phyloP scores from a whole-genome alignment of 2,329 filamentous ascomycete species.

The Zelopaecilomyces penicillatus region DNA sequence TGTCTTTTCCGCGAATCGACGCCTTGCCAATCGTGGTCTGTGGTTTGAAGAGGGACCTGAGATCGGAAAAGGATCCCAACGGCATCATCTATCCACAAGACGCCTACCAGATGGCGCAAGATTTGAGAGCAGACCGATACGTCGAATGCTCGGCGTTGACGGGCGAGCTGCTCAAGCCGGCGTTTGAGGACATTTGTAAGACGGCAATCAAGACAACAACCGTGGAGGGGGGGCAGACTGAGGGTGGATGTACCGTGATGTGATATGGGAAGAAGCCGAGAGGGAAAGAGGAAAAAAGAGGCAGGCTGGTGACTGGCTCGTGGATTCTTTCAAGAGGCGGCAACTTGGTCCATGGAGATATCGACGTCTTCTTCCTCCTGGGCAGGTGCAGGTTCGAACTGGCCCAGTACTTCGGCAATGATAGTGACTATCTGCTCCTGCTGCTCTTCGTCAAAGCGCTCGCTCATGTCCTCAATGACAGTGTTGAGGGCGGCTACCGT shows the following conservation, averaged over 20 bases:
- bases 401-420: conserved; percentile 50
- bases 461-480: conserved; percentile 56
- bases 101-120: conserved; percentile 47
- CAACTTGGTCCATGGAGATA: conserved; percentile 29
- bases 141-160: conserved; percentile 56
- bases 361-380: conserved; percentile 25
- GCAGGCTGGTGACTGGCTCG: neutral
- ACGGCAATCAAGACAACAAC: conserved; percentile 43
- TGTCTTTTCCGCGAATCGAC: conserved; percentile 38
- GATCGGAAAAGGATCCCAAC: conserved; percentile 49
- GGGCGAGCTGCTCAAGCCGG: conserved; percentile 48
- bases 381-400: conserved; percentile 29
- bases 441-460: conserved; percentile 50
- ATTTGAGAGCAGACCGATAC: conserved; percentile 53
- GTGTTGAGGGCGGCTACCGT: conserved; percentile 51
- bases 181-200: conserved; percentile 52
- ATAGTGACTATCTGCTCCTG: conserved; percentile 50
- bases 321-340: conserved; percentile 14
- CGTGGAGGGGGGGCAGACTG: conserved; percentile 42
- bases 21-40: conserved; percentile 47
- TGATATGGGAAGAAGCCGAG: conserved; percentile 20
- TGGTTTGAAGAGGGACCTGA: conserved; percentile 53
- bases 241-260: conserved; percentile 45
- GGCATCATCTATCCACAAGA: conserved; percentile 55
- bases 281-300: too few relatives aligned